Percentiles rank a stretch among this genome's conserved stretches.
phyloP scores from a whole-genome alignment of 2,329 filamentous ascomycete genomes.

The Cladophialophora carrionii region DNA sequence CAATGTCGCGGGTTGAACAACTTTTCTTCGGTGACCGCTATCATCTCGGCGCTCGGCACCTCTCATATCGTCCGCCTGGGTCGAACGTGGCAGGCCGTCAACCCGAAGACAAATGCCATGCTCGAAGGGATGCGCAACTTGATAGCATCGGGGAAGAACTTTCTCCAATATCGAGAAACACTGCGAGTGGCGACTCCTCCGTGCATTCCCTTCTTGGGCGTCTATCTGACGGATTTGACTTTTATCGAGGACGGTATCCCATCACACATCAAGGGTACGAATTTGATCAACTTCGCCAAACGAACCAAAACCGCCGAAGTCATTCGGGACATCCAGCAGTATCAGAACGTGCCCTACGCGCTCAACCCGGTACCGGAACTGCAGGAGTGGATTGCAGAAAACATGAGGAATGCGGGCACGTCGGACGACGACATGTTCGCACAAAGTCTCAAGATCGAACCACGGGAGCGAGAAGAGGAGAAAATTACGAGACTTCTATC shows the following conservation, averaged over 20 bases:
- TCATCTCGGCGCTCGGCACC: slow-evolving; percentile 92
- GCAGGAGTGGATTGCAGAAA: slow-evolving; percentile 94
- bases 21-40: slow-evolving; percentile 95
- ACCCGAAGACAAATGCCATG: slow-evolving; percentile 75
- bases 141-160: slow-evolving; percentile 98
- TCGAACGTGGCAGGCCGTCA: slow-evolving; percentile 92
- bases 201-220: slow-evolving; percentile 97
- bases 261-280: slow-evolving; percentile 92
- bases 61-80: slow-evolving; percentile 92
- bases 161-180: slow-evolving; percentile 92
- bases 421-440: slow-evolving; percentile 98
- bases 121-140: slow-evolving; percentile 90
- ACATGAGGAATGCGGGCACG: slow-evolving; percentile 92
- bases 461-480: slow-evolving; percentile 94
- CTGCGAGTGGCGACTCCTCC: slow-evolving; percentile 91
- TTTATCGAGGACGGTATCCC: slow-evolving; percentile 99
- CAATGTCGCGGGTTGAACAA: slow-evolving; percentile 95
- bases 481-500: slow-evolving; percentile 83
- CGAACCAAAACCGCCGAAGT: slow-evolving; percentile 97
- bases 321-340: slow-evolving; percentile 97
- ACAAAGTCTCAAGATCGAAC: slow-evolving; percentile 89
- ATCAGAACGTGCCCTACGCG: slow-evolving; percentile 95
- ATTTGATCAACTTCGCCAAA: slow-evolving; percentile 98
- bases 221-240: slow-evolving; percentile 94
- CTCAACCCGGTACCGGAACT: slow-evolving; percentile 86